A percentile compares a stretch with the other conserved stretches of the same genome.
Evolutionary conservation across 2,329 filamentous ascomycete species (phyloP).

Genomic region (Aspergillus brasiliensis): DNA sequence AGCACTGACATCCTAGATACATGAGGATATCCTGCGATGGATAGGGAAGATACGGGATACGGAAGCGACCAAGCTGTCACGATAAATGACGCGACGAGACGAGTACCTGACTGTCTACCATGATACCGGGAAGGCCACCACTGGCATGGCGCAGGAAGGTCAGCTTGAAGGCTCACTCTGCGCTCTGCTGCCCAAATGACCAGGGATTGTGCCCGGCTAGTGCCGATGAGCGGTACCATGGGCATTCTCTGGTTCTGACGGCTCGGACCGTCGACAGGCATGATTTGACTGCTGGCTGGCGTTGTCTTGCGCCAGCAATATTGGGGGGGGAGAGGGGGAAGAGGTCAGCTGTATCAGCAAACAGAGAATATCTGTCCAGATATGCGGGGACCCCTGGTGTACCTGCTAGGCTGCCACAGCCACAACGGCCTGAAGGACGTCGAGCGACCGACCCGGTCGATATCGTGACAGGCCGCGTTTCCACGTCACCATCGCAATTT

Average conservation of each 20-base stretch:
- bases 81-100: constrained; percentile 9
- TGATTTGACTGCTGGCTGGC: constrained; percentile 19
- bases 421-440: constrained; percentile 27
- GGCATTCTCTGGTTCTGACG: constrained; percentile 26
- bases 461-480: constrained; percentile 31
- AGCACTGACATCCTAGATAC: not conserved
- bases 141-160: constrained; percentile 8
- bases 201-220: constrained; percentile 21
- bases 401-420: constrained; percentile 30
- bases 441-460: constrained; percentile 30
- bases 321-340: not conserved
- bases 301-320: constrained; percentile 18
- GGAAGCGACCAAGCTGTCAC: constrained; percentile 6
- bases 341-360: constrained; percentile 17
- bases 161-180: constrained; percentile 21
- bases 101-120: not conserved
- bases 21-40: not conserved
- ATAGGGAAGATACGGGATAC: constrained; percentile 5
- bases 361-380: constrained; percentile 8
- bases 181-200: constrained; percentile 34
- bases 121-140: constrained; percentile 1
- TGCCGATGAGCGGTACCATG: constrained; percentile 22
- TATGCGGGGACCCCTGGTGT: constrained; percentile 16
- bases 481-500: constrained; percentile 33
- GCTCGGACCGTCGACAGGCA: constrained; percentile 31